Evolutionary conservation across 352 stramenopile genomes (phyloP).

Genomic region (Globisporangium cystogenes): DNA sequence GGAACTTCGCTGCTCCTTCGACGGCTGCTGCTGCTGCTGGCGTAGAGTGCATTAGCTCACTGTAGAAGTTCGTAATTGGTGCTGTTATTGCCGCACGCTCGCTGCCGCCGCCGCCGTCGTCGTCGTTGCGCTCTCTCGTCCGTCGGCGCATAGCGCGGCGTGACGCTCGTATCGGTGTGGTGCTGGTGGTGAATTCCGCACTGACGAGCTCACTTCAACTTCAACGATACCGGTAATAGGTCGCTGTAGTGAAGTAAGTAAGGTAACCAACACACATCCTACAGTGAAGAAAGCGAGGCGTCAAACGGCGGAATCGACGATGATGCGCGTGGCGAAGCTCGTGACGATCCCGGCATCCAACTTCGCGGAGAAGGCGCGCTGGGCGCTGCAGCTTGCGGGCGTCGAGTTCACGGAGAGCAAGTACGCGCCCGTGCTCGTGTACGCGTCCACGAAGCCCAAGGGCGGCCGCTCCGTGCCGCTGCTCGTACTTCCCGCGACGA

Average conservation of each 20-base stretch:
- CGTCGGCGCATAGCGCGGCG: constrained; percentile 1
- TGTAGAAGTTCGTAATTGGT: too few species aligned
- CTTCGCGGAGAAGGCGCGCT: constrained; percentile 58
- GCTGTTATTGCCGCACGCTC: not conserved
- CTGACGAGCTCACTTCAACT: constrained; percentile 7
- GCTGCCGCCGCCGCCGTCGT: not conserved
- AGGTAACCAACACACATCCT: too few species aligned
- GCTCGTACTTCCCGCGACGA: constrained; percentile 14
- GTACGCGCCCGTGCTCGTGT: constrained; percentile 37
- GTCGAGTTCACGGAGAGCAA: constrained; percentile 43
- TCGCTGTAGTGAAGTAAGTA: too few species aligned
- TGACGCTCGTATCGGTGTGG: too few species aligned
- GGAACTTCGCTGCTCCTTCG: not conserved
- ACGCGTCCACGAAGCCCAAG: constrained; percentile 35
- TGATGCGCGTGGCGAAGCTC: constrained; percentile 11
- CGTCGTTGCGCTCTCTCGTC: not conserved
- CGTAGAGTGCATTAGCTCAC: too few species aligned
- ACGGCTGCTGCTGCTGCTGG: not conserved
- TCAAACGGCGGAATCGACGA: not conserved
- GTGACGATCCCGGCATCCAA: constrained; percentile 54
- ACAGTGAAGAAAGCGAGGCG: not conserved
- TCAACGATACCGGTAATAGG: too few species aligned
- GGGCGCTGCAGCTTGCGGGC: constrained; percentile 33
- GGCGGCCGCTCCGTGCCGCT: constrained; percentile 39
- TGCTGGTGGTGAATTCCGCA: constrained; percentile 4